Evolutionary conservation across 306 rosid genomes (phyloP), one percentile per base, ranked within the genome.

Genomic region (Carpinus fangiana): DNA sequence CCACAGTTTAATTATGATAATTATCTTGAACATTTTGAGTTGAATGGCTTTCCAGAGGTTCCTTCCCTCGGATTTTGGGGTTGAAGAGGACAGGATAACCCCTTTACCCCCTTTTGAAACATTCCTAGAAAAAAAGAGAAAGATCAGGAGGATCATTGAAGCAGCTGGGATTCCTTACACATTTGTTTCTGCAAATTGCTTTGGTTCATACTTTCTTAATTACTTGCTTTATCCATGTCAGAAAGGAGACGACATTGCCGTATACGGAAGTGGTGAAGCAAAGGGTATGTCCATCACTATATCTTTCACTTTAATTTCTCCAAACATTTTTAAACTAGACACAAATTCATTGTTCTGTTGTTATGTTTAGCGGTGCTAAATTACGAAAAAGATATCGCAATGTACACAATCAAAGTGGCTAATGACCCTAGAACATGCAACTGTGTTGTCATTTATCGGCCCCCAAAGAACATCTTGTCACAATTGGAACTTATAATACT

Each of bases 381-480:
- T 76, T 83, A 85, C 62, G 87, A 88, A 85, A 84, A 88, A 53
- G 89, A 88, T 54, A 26, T 88, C 0, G 89, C 82, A 0, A 45
- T 73, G 72, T 85, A 82, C 74, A 83, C 89, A 7, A 78, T 88
- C n/a, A 88, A 82, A 83, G 86, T 56, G 16, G 89, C 91, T 50
- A 76, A 78, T 57, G 89, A 85, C 53, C 86, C 81, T 16, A 80
- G 84, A 78, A 48, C 91, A 76, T 31, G 38, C 57, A 85, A 82
- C 62, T 82, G 73, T 4, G n/a, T 83, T 8, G 76, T 88, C 64
- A n/a, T 72, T 0, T 88, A 83, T 36, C 56, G 89, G 0, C 87
- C 78, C 14, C 50, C 56, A 0, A 66, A 85, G 12, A 88, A 83
- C 71, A 10, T 85, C 57, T 10, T 85, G 5, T 68, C 91, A 11